Base-by-base conservation (phyloP, 306 rosid species). In the Vachellia pachyceras region DNA sequence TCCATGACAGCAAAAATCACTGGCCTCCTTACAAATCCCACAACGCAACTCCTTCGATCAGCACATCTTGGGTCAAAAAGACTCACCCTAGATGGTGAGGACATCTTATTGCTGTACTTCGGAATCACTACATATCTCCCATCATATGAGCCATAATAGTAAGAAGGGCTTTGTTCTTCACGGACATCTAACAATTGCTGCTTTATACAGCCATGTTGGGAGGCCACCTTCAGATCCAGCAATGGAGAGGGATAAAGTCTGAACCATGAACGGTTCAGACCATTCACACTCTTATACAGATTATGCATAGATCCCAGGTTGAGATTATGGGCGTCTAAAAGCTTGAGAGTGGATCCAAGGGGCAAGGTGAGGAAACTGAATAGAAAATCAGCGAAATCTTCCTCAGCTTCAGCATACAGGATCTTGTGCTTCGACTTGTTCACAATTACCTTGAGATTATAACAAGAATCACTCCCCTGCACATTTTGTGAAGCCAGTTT, bases 1-100 rank as follows among this genome's bases (percentile, higher is more conserved):
- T 86, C 82, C 54, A 60, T 82, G 0, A 79, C 82, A 70, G 55
- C 49, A 83, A 77, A 86, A 1, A 77, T 1, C 47, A 85, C 52
- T 11, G 85, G 84, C 36, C 80, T 86, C 71, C 15, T 83, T 66
- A 83, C 83, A 72, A 79, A 76, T 1, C 84, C 86, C 60, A 68
- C 35, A 29, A 9, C 9, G 5, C 7, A 7, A 5, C 10, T 40
- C 42, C 42, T 67, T 47, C 88, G 83, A 68, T 69, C 20, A 4
- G 72, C 6, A 29, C 81, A 78, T 49, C 81, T 74, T 7, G 83
- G 88, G 2, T 85, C 85, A 61, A 57, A 82, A 49, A 82, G 81
- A n/a, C 33, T 78, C 85, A 81, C 25, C 74, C 52, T 77, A 37
- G 83, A 0, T 25, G 67, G 12, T 12, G 10, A 20, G n/a, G n/a